A percentile compares a stretch with the other conserved stretches of the same genome.
Conservation (phyloP, 768 basidiomycete genomes). For the Phaeotremella skinneri region DNA sequence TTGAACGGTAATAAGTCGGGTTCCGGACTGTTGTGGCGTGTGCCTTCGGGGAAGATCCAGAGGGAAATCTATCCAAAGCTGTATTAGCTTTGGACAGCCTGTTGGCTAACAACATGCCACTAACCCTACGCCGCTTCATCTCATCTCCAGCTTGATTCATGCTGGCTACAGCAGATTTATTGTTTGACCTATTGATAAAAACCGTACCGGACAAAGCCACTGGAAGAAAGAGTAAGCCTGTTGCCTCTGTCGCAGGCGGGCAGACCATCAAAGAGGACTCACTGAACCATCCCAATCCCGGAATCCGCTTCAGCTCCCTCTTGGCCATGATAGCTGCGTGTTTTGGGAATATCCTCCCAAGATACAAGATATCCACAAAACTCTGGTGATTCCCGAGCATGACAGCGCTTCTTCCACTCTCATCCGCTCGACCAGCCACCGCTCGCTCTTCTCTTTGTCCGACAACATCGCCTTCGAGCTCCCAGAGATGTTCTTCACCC, state of each 20-base stretch:
- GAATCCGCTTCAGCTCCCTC: conserved; percentile 76
- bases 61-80: conserved; percentile 61
- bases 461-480: conserved; percentile 15
- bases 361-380: conserved; percentile 60
- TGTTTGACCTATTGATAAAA: conserved; percentile 85
- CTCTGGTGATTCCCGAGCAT: conserved; percentile 86
- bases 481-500: conserved; percentile 73
- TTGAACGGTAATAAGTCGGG: conserved; percentile 81
- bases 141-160: conserved; percentile 71
- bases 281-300: conserved; percentile 78
- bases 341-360: conserved; percentile 79
- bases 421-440: conserved; percentile 28
- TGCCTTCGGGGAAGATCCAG: conserved; percentile 96
- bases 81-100: conserved; percentile 5
- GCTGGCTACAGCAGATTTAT: conserved; percentile 66
- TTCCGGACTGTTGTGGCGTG: conserved; percentile 66
- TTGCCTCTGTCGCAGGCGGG: background rate
- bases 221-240: conserved; percentile 12
- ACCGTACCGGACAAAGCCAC: conserved; percentile 85
- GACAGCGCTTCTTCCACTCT: conserved; percentile 64
- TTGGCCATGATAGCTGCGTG: conserved; percentile 87
- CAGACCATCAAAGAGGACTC: conserved; percentile 1
- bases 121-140: conserved; percentile 62
- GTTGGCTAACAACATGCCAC: conserved; percentile 12
- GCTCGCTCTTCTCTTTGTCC: conserved; percentile 15